A percentile compares a stretch with the other conserved stretches of the same genome.
Conservation (phyloP, 352 stramenopile species). For the Phytophthora quininea region DNA sequence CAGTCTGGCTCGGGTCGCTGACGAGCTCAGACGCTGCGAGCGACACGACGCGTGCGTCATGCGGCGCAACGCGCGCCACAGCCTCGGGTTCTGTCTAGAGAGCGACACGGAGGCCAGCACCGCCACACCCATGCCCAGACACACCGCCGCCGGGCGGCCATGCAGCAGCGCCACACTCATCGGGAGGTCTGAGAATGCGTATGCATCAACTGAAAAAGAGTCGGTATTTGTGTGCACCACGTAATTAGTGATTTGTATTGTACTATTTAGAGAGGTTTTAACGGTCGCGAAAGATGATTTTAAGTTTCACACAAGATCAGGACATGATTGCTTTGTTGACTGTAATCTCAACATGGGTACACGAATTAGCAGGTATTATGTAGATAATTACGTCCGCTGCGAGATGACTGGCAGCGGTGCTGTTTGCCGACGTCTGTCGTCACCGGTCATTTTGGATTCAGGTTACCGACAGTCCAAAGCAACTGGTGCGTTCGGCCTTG, state of each 20-base stretch:
- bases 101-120: slow-evolving; percentile 74
- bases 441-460: slow-evolving; percentile 85
- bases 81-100: slow-evolving; percentile 46
- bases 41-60: slow-evolving; percentile 26
- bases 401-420: slow-evolving; percentile 25
- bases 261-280: not conserved
- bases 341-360: not conserved
- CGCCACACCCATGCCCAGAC: slow-evolving; percentile 72
- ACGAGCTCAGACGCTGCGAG: slow-evolving; percentile 29
- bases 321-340: too few species aligned
- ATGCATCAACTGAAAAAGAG: not conserved
- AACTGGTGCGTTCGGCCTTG: slow-evolving; percentile 56
- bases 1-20: slow-evolving; percentile 27
- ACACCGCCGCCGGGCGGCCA: slow-evolving; percentile 53
- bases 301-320: too few species aligned
- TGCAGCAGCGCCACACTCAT: slow-evolving; percentile 38
- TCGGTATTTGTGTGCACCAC: not conserved
- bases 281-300: not conserved
- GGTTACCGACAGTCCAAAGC: slow-evolving; percentile 89
- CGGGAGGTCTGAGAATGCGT: slow-evolving; percentile 12
- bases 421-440: not conserved
- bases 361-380: slow-evolving; percentile 8
- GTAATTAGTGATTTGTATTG: not conserved
- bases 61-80: slow-evolving; percentile 59
- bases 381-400: not conserved